These are phyloP conservation scores for Aspergillus pseudoterreus DNA, from an alignment of 2,329 filamentous ascomycete species.

Conservation along the genomic window DNA sequence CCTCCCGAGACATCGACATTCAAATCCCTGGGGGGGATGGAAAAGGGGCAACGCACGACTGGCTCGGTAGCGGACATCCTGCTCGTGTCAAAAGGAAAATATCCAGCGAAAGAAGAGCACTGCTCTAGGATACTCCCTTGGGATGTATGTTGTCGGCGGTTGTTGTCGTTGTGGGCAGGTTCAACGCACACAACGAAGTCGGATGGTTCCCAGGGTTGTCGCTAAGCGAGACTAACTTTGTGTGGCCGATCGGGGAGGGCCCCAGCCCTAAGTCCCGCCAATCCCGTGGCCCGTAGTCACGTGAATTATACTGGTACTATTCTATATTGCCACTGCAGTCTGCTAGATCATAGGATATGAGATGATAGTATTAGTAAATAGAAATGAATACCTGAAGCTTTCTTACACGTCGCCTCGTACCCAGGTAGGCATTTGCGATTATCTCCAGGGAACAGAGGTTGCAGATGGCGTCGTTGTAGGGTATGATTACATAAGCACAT, in stretches of 20 bases:
- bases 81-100: conserved; percentile 41
- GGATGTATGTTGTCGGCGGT: conserved; percentile 45
- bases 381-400: too few relatives aligned
- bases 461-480: too few relatives aligned
- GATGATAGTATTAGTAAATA: too few relatives aligned
- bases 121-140: conserved; percentile 40
- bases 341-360: too few relatives aligned
- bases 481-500: too few relatives aligned
- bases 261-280: conserved; percentile 38
- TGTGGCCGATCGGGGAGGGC: conserved; percentile 34
- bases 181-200: conserved; percentile 42
- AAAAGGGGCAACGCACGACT: conserved; percentile 52
- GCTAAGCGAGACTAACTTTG: conserved; percentile 42
- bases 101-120: conserved; percentile 39
- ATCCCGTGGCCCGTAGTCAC: conserved; percentile 21
- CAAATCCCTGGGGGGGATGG: conserved; percentile 8
- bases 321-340: neutral
- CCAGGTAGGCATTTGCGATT: too few relatives aligned
- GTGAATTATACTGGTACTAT: conserved; percentile 13
- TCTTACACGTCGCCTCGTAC: too few relatives aligned
- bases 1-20: conserved; percentile 8
- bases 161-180: conserved; percentile 45
- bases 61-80: conserved; percentile 66
- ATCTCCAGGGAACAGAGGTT: too few relatives aligned
- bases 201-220: conserved; percentile 34